These are phyloP conservation scores for Cucumis melo DNA, from an alignment of 306 rosid genomes.

Conservation along the genomic window DNA sequence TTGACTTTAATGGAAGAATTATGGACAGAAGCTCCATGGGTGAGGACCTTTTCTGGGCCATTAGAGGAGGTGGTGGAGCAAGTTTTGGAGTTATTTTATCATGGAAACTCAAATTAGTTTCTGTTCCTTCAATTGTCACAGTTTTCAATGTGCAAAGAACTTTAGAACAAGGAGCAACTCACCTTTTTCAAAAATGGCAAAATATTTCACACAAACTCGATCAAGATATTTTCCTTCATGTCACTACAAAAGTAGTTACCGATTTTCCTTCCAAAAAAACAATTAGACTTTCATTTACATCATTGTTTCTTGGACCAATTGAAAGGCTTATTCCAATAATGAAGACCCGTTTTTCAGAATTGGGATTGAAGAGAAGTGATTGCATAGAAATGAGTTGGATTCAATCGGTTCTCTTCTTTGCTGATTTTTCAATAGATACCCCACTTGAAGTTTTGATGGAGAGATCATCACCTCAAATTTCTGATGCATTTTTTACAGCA, in stretches of 20 bases:
- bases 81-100: slow-evolving; percentile 51
- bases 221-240: slow-evolving; percentile 27
- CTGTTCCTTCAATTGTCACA: slow-evolving; percentile 40
- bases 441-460: slow-evolving; percentile 31
- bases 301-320: slow-evolving; percentile 35
- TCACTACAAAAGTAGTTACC: slow-evolving; percentile 14
- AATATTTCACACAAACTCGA: slow-evolving; percentile 31
- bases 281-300: slow-evolving; percentile 18
- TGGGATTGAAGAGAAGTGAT: slow-evolving; percentile 29
- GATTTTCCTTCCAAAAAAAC: slow-evolving; percentile 12
- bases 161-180: slow-evolving; percentile 34
- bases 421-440: slow-evolving; percentile 31
- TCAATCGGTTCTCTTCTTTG: slow-evolving; percentile 42
- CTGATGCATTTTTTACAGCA: background rate
- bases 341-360: slow-evolving; percentile 32
- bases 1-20: slow-evolving; percentile 34
- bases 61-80: slow-evolving; percentile 60
- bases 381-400: slow-evolving; percentile 47
- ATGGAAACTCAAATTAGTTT: slow-evolving; percentile 55
- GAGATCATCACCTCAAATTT: slow-evolving; percentile 4
- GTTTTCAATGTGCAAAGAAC: slow-evolving; percentile 29
- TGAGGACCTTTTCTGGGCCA: slow-evolving; percentile 64
- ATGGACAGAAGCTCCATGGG: slow-evolving; percentile 53
- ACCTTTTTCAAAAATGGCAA: slow-evolving; percentile 49
- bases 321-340: slow-evolving; percentile 25